Base-by-base conservation (phyloP, 768 basidiomycete species). In the Clitopilus hobsonii region DNA sequence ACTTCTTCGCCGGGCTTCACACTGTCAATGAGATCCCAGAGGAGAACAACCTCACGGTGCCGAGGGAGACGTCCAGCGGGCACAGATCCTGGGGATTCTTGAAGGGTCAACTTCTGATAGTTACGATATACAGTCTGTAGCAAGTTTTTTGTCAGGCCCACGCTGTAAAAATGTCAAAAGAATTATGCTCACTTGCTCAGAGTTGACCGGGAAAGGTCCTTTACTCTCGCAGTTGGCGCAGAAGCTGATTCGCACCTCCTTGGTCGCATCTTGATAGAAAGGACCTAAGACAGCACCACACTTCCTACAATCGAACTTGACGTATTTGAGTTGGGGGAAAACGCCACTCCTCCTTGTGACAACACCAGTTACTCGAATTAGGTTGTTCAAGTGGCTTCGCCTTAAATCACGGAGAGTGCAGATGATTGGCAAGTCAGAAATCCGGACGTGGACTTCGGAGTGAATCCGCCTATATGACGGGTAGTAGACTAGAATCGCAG, bases 1-100 rank as follows among this genome's bases (percentile, higher is more conserved):
- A 98, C 86, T 80, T 99, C 97, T 68, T 99, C 97, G 51, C 97
- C 97, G 13, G 97, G 97, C 69, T 99, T 99, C 8, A 97, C 97
- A 53, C 86, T 88, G 67, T 99, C 97, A 61, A 99, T 98, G 54
- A 99, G 78, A 70, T 98, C 97, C 97, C 97, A 98, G 11, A 99
- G 79, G 0, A 98, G 80, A 57, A 99, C 85, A 24, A 99, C 94
- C 68, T 99, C 97, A 48, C 97, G 88, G 70, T 99, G 97, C 51
- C 97, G 81, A 3, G 97, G 97, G 6, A 98, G 78, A 63, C 97
- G 93, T 70, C 97, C 97, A 18, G 97, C 94, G 53, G 97, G 97
- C 0, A 99, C 97, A 2, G 92, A 93, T 2, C 97, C 97, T 10
- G 97, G 97, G 6, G 94, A 95, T 68, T 99, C 97, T 67, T 99